A percentile compares a stretch with the other conserved stretches of the same genome.
Conservation (phyloP, 148 eudicot species). For the Vaccinium corymbosum region DNA sequence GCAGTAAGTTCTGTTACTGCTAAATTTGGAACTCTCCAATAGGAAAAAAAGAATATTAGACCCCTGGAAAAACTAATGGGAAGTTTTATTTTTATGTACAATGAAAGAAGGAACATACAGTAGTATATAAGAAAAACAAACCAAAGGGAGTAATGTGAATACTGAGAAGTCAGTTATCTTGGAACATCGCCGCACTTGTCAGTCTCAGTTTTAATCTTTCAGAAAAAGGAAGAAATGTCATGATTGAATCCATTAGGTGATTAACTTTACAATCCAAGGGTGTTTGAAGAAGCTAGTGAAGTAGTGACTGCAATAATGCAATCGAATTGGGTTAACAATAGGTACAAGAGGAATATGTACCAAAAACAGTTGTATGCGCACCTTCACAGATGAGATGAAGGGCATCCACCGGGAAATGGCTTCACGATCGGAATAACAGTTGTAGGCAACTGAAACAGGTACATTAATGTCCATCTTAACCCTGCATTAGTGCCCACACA, state of each 20-base stretch:
- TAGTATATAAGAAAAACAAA: not conserved
- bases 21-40: not conserved
- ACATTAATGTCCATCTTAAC: slow-evolving; percentile 74
- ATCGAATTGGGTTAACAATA: not conserved
- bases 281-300: not conserved
- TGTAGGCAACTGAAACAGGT: slow-evolving; percentile 78
- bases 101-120: not conserved
- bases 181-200: not conserved
- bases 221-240: not conserved
- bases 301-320: not conserved
- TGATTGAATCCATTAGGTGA: not conserved
- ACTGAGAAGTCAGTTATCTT: not conserved
- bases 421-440: slow-evolving; percentile 82
- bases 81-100: not conserved
- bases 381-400: slow-evolving; percentile 89
- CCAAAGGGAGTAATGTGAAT: not conserved
- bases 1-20: not conserved
- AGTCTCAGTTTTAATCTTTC: not conserved
- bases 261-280: not conserved
- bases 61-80: not conserved
- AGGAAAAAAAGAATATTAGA: not conserved
- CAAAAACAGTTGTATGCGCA: slow-evolving; percentile 8
- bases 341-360: not conserved
- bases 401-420: slow-evolving; percentile 95
- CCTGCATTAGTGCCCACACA: slow-evolving; percentile 30